A percentile compares a stretch with the other conserved stretches of the same genome.
phyloP scores from a whole-genome alignment of 345 rosid species.

The Bruguiera gymnorhiza region DNA sequence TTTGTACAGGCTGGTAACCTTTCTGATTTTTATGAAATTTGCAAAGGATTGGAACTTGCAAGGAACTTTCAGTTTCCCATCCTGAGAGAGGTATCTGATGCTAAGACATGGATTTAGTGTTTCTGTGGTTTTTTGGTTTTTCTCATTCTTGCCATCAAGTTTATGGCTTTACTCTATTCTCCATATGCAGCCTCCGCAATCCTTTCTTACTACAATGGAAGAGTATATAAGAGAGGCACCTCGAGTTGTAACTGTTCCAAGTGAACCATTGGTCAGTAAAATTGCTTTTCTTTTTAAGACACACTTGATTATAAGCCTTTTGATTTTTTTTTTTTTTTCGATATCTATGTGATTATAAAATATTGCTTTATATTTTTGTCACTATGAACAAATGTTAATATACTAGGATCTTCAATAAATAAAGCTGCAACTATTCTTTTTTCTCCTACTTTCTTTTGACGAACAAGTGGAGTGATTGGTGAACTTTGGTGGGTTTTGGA shows the following conservation, averaged over 20 bases:
- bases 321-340: not conserved
- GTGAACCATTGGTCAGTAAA: slow-evolving; percentile 65
- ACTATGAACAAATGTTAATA: not conserved
- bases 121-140: slow-evolving; percentile 1
- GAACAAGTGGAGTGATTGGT: not conserved
- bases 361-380: not conserved
- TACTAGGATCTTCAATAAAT: not conserved
- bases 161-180: slow-evolving; percentile 5
- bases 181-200: slow-evolving; percentile 81
- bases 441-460: not conserved
- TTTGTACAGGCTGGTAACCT: slow-evolving; percentile 76
- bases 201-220: slow-evolving; percentile 91
- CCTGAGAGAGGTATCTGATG: slow-evolving; percentile 71
- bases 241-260: slow-evolving; percentile 67
- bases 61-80: slow-evolving; percentile 96
- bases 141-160: not conserved
- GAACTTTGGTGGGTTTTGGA: not conserved
- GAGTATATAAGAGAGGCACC: slow-evolving; percentile 99
- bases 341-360: not conserved
- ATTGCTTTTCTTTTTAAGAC: not conserved
- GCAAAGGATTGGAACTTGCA: slow-evolving; percentile 97
- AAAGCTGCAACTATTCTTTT: not conserved
- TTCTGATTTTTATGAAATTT: slow-evolving; percentile 87
- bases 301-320: not conserved
- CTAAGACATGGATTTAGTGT: slow-evolving; percentile 3